Evolutionary conservation across 2,329 filamentous ascomycete species (phyloP).

Genomic region (Hypoxylon sp.): DNA sequence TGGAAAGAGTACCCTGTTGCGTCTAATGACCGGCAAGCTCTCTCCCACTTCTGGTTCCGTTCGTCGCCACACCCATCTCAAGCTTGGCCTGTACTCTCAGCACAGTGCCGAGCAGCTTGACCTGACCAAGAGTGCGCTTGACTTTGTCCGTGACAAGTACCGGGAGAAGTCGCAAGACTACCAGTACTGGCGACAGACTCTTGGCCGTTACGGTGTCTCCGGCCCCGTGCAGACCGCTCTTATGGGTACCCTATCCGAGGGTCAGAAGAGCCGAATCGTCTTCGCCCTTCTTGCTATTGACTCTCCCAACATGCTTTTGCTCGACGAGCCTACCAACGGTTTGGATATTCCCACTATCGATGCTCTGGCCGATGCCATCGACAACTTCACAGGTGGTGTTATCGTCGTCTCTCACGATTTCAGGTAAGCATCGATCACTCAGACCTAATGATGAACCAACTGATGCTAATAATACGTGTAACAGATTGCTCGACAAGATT

Average conservation of each 20-base stretch:
- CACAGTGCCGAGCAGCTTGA: conserved; percentile 99
- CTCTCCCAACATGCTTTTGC: conserved; percentile 93
- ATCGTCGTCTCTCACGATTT: conserved; percentile 99
- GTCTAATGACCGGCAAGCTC: conserved; percentile 95
- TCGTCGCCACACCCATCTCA: conserved; percentile 94
- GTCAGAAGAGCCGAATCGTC: conserved; percentile 97
- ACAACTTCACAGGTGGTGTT: conserved; percentile 94
- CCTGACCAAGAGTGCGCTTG: conserved; percentile 94
- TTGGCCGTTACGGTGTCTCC: conserved; percentile 90
- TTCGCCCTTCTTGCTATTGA: conserved; percentile 97
- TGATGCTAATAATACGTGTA: conserved; percentile 39
- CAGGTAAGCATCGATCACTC: no score
- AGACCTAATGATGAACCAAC: no score
- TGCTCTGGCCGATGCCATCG: conserved; percentile 96
- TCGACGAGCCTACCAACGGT: conserved; percentile 99
- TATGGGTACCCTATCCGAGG: conserved; percentile 97
- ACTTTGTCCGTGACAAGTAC: conserved; percentile 98
- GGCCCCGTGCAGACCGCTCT: conserved; percentile 95
- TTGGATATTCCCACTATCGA: conserved; percentile 99
- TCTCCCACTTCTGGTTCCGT: conserved; percentile 84
- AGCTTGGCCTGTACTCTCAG: conserved; percentile 97
- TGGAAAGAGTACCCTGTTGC: conserved; percentile 95
- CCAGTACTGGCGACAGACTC: conserved; percentile 99
- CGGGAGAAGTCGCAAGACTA: conserved; percentile 89
- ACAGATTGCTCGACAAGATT: conserved; percentile 95